Base-by-base conservation (phyloP, 1,284 basidiomycete genomes). In the Entoloma clypeatum region DNA sequence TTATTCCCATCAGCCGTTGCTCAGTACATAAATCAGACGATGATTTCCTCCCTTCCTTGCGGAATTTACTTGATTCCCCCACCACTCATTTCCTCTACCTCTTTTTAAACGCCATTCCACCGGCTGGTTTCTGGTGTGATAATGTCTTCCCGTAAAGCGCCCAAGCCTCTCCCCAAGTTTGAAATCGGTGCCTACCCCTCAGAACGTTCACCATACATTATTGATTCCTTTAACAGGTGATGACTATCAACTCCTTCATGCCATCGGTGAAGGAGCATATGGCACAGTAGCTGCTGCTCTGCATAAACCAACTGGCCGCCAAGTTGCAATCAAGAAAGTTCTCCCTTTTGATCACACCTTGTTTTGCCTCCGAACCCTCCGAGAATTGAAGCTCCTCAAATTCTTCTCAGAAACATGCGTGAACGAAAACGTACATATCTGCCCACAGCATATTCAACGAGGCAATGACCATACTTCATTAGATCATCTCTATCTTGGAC, bases 401-500 rank as follows among this genome's bases (percentile, higher is more conserved):
- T 87, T 87, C 68, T 90, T 93, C 68, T 86, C 86, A 2, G 81
- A 86, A 54, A 75, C 79, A 44, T 87, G 86, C 51, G 75, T 89
- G 41, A 91, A 90, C 59, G 68, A 70, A 51, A 70, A 68, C 52
- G 64, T 63, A 43, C 38, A 44, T 30, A 9, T 24, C 38, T 17
- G 11, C 35, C 16, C 11, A 24, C 16, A 31, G 9, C 42, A 19
- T 23, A n/a, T 7, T 7, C 16, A 4, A 21, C 8, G 2, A 21
- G 19, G 29, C 19, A 37, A 24, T 9, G 29, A 18, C 39, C 16
- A 47, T 42, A 16, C 8, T 28, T 17, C 14, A 3, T 31, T 42
- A 86, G 81, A 87, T 90, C 57, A 89, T 93, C 53, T 86, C 86
- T 10, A 87, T 93, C 51, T 65, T 92, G 48, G 90, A 92, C 61